phyloP scores from a whole-genome alignment of 495 filamentous ascomycete species.

The Neurospora africana region DNA sequence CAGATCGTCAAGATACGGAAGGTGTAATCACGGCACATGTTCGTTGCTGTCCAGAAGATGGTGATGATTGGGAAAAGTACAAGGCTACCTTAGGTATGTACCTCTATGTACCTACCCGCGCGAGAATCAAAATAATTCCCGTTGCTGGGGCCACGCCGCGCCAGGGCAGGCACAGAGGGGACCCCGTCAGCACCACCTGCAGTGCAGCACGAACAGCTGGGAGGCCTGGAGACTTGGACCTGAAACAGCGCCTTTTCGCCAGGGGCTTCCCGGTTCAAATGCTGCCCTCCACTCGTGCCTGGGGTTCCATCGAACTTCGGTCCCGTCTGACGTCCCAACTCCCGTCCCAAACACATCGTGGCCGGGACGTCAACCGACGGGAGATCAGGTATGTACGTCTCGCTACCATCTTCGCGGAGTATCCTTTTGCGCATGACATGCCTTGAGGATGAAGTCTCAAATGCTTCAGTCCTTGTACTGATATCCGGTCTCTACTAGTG shows the following conservation, averaged over 20 bases:
- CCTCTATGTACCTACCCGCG: background rate
- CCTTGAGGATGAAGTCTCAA: background rate
- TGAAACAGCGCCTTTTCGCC: background rate
- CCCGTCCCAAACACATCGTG: background rate
- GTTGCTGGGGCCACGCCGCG: background rate
- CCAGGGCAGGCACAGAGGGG: background rate
- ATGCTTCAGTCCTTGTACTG: background rate
- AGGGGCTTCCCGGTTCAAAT: background rate
- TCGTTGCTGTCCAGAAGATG: background rate
- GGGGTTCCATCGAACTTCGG: background rate
- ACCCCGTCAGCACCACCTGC: background rate
- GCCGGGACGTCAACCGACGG: background rate
- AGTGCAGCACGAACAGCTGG: background rate
- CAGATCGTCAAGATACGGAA: background rate
- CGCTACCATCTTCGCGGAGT: background rate
- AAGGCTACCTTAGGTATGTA: too few relatives aligned
- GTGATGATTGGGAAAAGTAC: background rate
- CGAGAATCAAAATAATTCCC: background rate
- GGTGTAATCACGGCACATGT: background rate
- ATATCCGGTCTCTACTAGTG: background rate
- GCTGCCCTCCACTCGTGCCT: background rate
- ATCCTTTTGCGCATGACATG: background rate
- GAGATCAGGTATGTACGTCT: background rate
- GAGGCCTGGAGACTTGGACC: background rate
- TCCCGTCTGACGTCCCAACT: background rate